These are phyloP conservation scores for Epichloe sibirici DNA, from an alignment of 2,329 filamentous ascomycete genomes.

Conservation along the genomic window DNA sequence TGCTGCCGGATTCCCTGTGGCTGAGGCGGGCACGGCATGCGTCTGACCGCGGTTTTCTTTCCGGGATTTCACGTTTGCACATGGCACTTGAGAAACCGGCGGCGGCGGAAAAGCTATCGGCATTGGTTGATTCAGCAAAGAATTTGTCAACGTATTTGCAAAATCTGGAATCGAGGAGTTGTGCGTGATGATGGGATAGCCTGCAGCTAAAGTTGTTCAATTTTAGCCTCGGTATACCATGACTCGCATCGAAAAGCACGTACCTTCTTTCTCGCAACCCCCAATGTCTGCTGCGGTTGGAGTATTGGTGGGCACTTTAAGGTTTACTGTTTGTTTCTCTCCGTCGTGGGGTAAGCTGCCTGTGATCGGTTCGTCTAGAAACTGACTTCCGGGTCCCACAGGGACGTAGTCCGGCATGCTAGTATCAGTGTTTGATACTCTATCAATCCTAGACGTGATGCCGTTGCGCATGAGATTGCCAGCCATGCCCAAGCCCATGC, in stretches of 20 bases:
- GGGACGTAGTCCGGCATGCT: slow-evolving; percentile 31
- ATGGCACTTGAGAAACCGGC: slow-evolving; percentile 17
- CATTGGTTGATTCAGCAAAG: slow-evolving; percentile 35
- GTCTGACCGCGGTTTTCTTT: slow-evolving; percentile 28
- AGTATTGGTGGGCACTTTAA: slow-evolving; percentile 31
- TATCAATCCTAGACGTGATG: slow-evolving; percentile 7
- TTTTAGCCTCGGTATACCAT: not conserved
- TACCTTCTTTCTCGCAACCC: slow-evolving; percentile 11
- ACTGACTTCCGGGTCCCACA: slow-evolving; percentile 4
- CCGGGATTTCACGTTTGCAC: slow-evolving; percentile 28
- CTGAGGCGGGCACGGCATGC: slow-evolving; percentile 5
- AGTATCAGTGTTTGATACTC: slow-evolving; percentile 23
- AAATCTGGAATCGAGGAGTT: slow-evolving; percentile 19
- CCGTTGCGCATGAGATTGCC: slow-evolving; percentile 7
- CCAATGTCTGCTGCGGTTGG: slow-evolving; percentile 19
- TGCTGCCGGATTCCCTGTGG: slow-evolving; percentile 10
- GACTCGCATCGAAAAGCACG: not conserved
- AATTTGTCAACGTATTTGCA: slow-evolving; percentile 32
- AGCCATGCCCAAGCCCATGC: slow-evolving; percentile 9
- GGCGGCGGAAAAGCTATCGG: slow-evolving; percentile 22
- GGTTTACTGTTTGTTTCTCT: slow-evolving; percentile 10
- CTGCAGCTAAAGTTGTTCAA: slow-evolving; percentile 3
- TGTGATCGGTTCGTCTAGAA: slow-evolving; percentile 5
- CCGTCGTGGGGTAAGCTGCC: slow-evolving; percentile 21
- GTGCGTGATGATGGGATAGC: slow-evolving; percentile 12